Evolutionary conservation across 129 eudicot species (phyloP).

Genomic region (Pseudognaphalium luteoalbum): DNA sequence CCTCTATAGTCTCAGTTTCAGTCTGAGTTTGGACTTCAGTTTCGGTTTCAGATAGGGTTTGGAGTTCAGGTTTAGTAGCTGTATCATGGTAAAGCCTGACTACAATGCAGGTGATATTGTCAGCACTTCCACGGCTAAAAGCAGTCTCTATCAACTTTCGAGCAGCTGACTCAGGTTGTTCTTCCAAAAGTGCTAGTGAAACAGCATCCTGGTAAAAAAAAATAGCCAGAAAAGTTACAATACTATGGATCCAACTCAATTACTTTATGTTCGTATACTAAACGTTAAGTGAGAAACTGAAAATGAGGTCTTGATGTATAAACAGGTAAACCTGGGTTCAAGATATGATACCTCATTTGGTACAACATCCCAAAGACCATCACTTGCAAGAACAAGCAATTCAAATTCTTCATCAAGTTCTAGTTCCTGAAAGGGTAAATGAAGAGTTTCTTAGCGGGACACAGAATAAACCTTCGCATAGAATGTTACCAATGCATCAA

Average conservation of each 20-base stretch:
- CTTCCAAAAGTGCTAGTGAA: slow-evolving; percentile 64
- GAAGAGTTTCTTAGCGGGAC: not conserved
- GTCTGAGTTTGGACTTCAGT: not conserved
- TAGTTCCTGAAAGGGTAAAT: slow-evolving; percentile 52
- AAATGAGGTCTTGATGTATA: no score
- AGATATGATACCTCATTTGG: slow-evolving; percentile 58
- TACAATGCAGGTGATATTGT: slow-evolving; percentile 84
- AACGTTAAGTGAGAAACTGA: no score
- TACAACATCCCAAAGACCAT: slow-evolving; percentile 87
- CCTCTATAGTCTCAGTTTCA: not conserved
- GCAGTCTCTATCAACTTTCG: slow-evolving; percentile 78
- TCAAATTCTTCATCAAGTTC: slow-evolving; percentile 67
- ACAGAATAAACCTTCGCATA: not conserved
- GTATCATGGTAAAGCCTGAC: slow-evolving; percentile 57
- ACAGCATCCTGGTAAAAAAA: slow-evolving; percentile 60
- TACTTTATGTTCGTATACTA: no score
- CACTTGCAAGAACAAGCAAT: slow-evolving; percentile 85
- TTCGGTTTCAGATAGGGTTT: not conserved
- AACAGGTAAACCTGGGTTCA: not conserved
- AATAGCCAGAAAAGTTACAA: not conserved
- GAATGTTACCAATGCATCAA: not conserved
- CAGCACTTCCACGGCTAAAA: slow-evolving; percentile 75
- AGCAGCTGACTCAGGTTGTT: slow-evolving; percentile 72
- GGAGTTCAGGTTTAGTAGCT: slow-evolving; percentile 14
- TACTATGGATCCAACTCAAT: not conserved